Conservation (phyloP, 169 alveolate species). For the Plasmodium gonderi region DNA sequence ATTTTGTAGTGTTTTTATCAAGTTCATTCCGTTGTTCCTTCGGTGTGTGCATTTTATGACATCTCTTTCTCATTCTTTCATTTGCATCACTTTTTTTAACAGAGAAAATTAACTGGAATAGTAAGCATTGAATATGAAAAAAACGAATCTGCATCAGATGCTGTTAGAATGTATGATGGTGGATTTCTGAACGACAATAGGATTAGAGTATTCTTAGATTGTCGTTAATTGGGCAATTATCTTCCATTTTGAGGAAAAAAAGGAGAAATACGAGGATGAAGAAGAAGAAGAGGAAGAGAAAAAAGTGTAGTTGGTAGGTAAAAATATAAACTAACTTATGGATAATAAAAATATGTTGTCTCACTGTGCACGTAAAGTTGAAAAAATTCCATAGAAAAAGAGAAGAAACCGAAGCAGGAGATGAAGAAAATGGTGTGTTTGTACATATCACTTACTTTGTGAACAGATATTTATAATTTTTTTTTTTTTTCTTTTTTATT, state of each 20-base stretch:
- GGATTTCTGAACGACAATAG: constrained; percentile 43
- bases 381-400: too few species aligned
- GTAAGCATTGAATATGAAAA: constrained; percentile 56
- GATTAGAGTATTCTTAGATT: constrained; percentile 41
- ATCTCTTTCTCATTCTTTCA: not conserved
- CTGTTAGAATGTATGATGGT: constrained; percentile 67
- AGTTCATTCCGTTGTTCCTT: too few species aligned
- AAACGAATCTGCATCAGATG: constrained; percentile 60
- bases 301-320: too few species aligned
- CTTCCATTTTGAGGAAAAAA: not conserved
- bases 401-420: not conserved
- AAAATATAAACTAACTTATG: too few species aligned
- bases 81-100: not conserved
- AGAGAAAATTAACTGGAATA: constrained; percentile 59
- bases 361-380: not conserved
- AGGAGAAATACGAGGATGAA: not conserved
- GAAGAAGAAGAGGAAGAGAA: not conserved
- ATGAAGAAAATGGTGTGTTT: too few species aligned
- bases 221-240: not conserved
- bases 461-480: not conserved
- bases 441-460: too few species aligned
- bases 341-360: not conserved
- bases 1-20: not conserved
- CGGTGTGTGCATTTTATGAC: not conserved
- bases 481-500: not conserved